A percentile compares a stretch with the other conserved stretches of the same genome.
phyloP scores from a whole-genome alignment of 1,139 yeast species.

The Williopsis jadinii region DNA sequence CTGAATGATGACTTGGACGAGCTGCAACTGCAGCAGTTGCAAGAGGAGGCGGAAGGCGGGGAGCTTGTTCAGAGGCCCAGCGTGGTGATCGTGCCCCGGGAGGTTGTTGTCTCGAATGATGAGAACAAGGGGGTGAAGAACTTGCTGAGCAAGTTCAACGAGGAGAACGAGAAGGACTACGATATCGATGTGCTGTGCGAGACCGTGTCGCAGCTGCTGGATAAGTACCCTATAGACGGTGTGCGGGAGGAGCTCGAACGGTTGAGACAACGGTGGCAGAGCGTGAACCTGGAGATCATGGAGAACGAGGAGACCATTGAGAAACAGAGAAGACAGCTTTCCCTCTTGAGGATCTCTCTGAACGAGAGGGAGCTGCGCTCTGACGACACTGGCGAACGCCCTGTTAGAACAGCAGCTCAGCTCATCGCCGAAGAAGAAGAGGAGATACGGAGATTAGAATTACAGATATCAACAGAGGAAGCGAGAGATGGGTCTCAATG shows the following conservation, averaged over 20 bases:
- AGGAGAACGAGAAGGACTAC: conserved; percentile 18
- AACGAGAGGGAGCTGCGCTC: conserved; percentile 10
- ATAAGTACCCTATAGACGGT: conserved; percentile 26
- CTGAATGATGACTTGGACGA: conserved; percentile 19
- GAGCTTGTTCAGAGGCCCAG: conserved; percentile 10
- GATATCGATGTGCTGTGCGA: conserved; percentile 27
- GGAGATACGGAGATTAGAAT: conserved; percentile 23
- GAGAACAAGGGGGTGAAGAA: conserved; percentile 19
- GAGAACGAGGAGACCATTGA: conserved; percentile 28
- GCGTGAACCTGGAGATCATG: conserved; percentile 22
- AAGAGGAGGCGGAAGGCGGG: conserved; percentile 3
- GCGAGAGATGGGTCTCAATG: background rate
- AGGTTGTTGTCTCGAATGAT: conserved; percentile 5
- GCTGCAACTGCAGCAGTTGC: conserved; percentile 15
- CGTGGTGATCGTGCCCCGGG: conserved; percentile 17
- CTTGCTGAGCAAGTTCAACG: conserved; percentile 15
- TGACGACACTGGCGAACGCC: conserved; percentile 1
- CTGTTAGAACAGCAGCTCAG: conserved; percentile 14
- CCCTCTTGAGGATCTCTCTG: conserved; percentile 14
- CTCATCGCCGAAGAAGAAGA: conserved; percentile 25
- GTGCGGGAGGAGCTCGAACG: conserved; percentile 21
- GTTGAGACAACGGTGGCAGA: conserved; percentile 18
- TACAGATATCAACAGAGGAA: conserved; percentile 14
- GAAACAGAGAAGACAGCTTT: conserved; percentile 23
- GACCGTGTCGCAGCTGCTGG: conserved; percentile 24